Evolutionary conservation across 257 asterid species (phyloP).

Genomic region (Solanum okadae): DNA sequence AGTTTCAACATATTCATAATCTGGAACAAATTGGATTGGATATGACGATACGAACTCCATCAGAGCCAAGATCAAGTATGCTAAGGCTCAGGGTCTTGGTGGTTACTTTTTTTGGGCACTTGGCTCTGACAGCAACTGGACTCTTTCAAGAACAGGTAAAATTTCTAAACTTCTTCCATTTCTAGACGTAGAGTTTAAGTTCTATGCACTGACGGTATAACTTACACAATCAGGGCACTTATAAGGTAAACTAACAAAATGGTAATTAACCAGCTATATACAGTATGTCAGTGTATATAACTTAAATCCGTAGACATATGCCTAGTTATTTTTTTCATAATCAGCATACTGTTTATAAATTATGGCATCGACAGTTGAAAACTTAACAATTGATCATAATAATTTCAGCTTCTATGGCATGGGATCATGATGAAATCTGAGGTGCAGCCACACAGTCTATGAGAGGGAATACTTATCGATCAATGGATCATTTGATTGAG

Average conservation of each 20-base stretch:
- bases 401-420: slow-evolving; percentile 42
- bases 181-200: background rate
- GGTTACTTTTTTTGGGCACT: slow-evolving; percentile 76
- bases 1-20: slow-evolving; percentile 49
- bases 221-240: background rate
- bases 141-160: slow-evolving; percentile 53
- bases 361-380: background rate
- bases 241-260: background rate
- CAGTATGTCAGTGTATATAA: background rate
- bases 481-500: background rate
- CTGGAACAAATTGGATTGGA: slow-evolving; percentile 50
- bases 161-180: background rate
- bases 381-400: background rate
- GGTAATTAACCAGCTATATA: background rate
- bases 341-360: background rate
- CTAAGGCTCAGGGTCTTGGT: slow-evolving; percentile 47
- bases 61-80: slow-evolving; percentile 28
- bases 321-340: background rate
- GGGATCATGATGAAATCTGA: slow-evolving; percentile 38
- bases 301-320: background rate
- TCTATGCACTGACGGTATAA: background rate
- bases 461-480: background rate
- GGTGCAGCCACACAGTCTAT: background rate
- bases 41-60: slow-evolving; percentile 41
- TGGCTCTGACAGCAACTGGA: slow-evolving; percentile 50